These are phyloP conservation scores for Candida pseudoglaebosa DNA, from an alignment of 805 yeast genomes.

Conservation along the genomic window DNA sequence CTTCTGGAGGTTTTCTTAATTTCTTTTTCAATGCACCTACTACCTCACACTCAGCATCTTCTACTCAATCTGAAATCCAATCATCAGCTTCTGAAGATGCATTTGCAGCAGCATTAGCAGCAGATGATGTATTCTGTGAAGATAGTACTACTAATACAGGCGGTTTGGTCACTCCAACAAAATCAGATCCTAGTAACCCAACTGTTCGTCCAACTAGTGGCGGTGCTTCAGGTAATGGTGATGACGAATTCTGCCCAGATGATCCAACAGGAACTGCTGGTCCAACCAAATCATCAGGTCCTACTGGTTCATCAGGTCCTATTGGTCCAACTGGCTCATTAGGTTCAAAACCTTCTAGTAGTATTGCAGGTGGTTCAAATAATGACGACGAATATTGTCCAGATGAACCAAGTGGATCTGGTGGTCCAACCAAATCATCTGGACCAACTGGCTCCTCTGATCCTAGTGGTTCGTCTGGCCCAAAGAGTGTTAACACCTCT, in stretches of 20 bases:
- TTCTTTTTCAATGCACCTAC: too few species aligned
- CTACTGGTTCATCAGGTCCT: slow-evolving; percentile 1
- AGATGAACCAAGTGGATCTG: not conserved
- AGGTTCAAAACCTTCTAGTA: too few species aligned
- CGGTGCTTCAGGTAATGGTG: slow-evolving; percentile 9
- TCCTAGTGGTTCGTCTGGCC: not conserved
- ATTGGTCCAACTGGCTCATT: not conserved
- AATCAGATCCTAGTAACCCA: not conserved
- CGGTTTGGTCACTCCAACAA: not conserved
- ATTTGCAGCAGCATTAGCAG: not conserved
- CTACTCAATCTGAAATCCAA: too few species aligned
- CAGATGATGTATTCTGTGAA: slow-evolving; percentile 6
- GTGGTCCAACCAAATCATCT: not conserved
- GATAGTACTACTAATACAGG: slow-evolving; percentile 7
- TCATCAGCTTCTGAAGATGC: too few species aligned
- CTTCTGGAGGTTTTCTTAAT: too few species aligned
- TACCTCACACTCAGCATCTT: not conserved
- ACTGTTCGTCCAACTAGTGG: slow-evolving; percentile 1
- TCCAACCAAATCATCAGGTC: not conserved
- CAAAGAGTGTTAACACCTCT: too few species aligned
- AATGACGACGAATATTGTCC: slow-evolving; percentile 5
- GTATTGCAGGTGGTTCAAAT: not conserved
- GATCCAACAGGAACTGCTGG: slow-evolving; percentile 2
- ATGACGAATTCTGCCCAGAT: too few species aligned
- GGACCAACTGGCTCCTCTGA: not conserved